phyloP scores from a whole-genome alignment of 192 early-diverging fungal genomes.

The Backusella australiensis region DNA sequence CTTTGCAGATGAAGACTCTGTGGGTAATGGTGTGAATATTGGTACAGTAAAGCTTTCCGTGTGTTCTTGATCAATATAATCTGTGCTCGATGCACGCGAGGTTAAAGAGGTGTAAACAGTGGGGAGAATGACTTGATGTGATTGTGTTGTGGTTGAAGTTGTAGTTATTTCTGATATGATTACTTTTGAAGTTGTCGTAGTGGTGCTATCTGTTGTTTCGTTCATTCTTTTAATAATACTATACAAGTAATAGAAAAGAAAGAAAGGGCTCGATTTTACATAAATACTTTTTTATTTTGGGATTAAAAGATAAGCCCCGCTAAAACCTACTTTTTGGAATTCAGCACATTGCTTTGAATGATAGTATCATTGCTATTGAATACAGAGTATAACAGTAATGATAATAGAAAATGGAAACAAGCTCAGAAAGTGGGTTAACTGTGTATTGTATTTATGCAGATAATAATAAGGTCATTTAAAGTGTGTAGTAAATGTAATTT shows the following conservation, averaged over 20 bases:
- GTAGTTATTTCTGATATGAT: background rate
- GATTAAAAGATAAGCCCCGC: background rate
- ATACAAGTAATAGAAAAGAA: background rate
- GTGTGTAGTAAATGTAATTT: too few relatives aligned
- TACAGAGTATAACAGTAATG: background rate
- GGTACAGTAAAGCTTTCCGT: background rate
- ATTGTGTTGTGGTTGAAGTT: background rate
- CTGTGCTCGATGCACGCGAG: background rate
- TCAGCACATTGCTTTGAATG: background rate
- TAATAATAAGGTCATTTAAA: too few relatives aligned
- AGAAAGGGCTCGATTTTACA: background rate
- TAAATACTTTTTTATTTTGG: too few relatives aligned
- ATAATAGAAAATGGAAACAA: background rate
- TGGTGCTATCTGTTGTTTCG: background rate
- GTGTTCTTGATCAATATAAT: background rate
- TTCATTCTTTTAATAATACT: background rate
- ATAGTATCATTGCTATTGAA: background rate
- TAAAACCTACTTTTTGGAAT: background rate
- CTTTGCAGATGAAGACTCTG: background rate
- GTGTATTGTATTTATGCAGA: too few relatives aligned
- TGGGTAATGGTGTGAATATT: background rate
- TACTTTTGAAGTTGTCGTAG: background rate
- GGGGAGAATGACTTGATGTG: background rate
- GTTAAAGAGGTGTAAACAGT: background rate
- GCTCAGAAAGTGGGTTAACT: background rate